phyloP scores from a whole-genome alignment of 495 filamentous ascomycete genomes.

The Talaromyces adpressus region DNA sequence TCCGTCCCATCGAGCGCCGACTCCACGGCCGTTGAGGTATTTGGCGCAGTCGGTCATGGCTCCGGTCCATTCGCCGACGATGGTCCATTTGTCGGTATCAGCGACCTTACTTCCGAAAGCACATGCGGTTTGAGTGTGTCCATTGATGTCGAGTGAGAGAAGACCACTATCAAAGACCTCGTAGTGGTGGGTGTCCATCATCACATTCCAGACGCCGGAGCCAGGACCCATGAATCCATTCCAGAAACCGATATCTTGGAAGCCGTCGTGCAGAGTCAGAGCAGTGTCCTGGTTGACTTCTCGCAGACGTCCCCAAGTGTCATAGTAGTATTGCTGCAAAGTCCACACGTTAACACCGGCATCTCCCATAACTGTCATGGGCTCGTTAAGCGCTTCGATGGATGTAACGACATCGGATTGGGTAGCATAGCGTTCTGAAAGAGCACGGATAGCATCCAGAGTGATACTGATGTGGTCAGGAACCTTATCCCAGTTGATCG shows the following conservation, averaged over 20 bases:
- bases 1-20: conserved; percentile 66
- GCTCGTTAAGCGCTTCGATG: conserved; percentile 72
- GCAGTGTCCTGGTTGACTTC: conserved; percentile 43
- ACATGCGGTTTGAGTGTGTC: conserved; percentile 48
- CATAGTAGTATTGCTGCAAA: conserved; percentile 58
- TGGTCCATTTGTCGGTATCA: conserved; percentile 59
- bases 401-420: conserved; percentile 60
- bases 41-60: conserved; percentile 70
- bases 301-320: conserved; percentile 50
- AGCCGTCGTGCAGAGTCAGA: conserved; percentile 63
- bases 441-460: conserved; percentile 46
- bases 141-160: conserved; percentile 37
- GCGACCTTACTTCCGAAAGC: conserved; percentile 38
- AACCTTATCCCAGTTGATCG: conserved; percentile 56
- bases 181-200: conserved; percentile 65
- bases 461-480: conserved; percentile 48
- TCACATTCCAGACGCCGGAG: conserved; percentile 49
- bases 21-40: conserved; percentile 61
- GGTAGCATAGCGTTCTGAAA: conserved; percentile 52
- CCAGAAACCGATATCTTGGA: conserved; percentile 54
- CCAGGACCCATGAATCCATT: conserved; percentile 61
- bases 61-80: conserved; percentile 65
- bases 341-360: conserved; percentile 39
- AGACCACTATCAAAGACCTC: conserved; percentile 58
- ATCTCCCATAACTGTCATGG: conserved; percentile 41